Percentiles rank a stretch among this genome's conserved stretches.
Evolutionary conservation across 495 filamentous ascomycete species (phyloP).

Genomic region (Xylaria telfairii): DNA sequence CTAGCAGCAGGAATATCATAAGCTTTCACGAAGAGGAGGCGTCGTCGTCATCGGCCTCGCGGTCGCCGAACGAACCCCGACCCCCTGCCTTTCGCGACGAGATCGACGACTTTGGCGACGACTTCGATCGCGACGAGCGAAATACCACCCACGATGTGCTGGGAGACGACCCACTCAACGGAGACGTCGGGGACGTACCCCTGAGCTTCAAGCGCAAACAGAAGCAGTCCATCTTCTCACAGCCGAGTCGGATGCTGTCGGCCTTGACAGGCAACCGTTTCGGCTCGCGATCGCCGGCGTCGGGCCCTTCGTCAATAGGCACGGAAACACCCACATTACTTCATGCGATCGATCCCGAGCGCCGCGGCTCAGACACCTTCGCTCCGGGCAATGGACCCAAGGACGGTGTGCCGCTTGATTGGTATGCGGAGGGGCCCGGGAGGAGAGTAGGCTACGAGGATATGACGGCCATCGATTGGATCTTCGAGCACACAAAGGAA

Average conservation of each 20-base stretch:
- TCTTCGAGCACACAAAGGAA: conserved; percentile 98
- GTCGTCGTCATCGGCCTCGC: conserved; percentile 39
- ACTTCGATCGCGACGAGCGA: conserved; percentile 46
- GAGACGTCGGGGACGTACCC: conserved; percentile 56
- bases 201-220: conserved; percentile 86
- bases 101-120: conserved; percentile 53
- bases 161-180: conserved; percentile 57
- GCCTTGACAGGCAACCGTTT: conserved; percentile 57
- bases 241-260: conserved; percentile 61
- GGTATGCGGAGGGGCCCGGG: conserved; percentile 91
- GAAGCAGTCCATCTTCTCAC: conserved; percentile 59
- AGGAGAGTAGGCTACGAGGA: conserved; percentile 94
- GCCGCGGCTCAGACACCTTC: conserved; percentile 11
- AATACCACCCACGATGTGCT: conserved; percentile 38
- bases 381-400: conserved; percentile 47
- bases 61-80: conserved; percentile 34
- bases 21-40: conserved; percentile 36
- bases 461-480: conserved; percentile 98
- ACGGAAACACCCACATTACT: conserved; percentile 31
- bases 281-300: conserved; percentile 33
- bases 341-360: conserved; percentile 25
- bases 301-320: conserved; percentile 40
- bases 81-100: conserved; percentile 40
- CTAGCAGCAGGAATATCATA: conserved; percentile 41
- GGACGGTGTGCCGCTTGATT: conserved; percentile 74